A percentile compares a stretch with the other conserved stretches of the same genome.
These are phyloP conservation scores for Cryptococcus jaspeensis DNA, from an alignment of 1,284 basidiomycete genomes.

Conservation along the genomic window DNA sequence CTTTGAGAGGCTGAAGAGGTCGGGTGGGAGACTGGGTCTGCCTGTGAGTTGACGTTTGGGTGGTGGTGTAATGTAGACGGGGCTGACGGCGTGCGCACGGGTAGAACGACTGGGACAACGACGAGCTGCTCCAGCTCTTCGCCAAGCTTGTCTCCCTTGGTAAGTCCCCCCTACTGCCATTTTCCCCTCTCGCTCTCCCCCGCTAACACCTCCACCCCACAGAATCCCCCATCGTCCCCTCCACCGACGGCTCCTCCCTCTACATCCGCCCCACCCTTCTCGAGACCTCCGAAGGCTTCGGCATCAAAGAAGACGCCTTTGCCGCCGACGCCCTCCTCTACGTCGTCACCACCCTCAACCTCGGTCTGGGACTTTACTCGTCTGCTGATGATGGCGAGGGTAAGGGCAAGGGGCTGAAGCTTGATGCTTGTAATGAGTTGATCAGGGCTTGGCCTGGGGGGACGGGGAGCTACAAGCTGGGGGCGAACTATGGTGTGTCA, in stretches of 20 bases:
- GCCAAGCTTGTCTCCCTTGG: conserved; percentile 43
- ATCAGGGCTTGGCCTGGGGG: conserved; percentile 50
- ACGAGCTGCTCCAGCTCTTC: conserved; percentile 41
- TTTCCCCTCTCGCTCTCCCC: no score
- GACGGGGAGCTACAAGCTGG: conserved; percentile 46
- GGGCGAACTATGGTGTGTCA: conserved; percentile 46
- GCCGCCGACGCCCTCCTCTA: conserved; percentile 42
- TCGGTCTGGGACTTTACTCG: conserved; percentile 45
- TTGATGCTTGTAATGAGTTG: conserved; percentile 44
- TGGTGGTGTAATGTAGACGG: not conserved
- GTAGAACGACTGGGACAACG: conserved; percentile 46
- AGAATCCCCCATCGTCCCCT: conserved; percentile 37
- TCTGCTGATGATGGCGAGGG: conserved; percentile 18
- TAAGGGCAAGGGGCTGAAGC: conserved; percentile 30
- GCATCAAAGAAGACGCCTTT: conserved; percentile 46
- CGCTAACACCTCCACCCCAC: not conserved
- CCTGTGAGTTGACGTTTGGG: conserved; percentile 31
- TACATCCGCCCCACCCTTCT: conserved; percentile 49
- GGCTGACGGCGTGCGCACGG: not conserved
- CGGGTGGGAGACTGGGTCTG: conserved; percentile 43
- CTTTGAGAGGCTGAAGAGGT: conserved; percentile 47
- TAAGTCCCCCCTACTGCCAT: conserved; percentile 14
- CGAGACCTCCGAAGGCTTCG: conserved; percentile 48
- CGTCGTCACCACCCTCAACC: conserved; percentile 43
- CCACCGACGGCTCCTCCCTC: conserved; percentile 41